phyloP scores from a whole-genome alignment of 2,329 filamentous ascomycete genomes.

The Penicillium sumatraense region DNA sequence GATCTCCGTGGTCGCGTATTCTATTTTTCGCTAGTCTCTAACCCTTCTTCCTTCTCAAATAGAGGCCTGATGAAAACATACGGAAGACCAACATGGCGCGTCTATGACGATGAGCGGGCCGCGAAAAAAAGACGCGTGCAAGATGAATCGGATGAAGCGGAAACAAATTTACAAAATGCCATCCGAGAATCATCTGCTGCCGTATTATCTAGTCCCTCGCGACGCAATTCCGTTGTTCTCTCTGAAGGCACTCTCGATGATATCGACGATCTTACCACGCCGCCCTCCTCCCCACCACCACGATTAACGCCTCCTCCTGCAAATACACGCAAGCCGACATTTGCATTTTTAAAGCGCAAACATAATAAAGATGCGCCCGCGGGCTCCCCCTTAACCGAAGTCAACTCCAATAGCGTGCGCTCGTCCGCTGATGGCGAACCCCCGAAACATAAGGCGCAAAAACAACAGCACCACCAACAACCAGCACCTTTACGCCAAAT shows the following conservation, averaged over 20 bases:
- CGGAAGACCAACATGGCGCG: slow-evolving; percentile 52
- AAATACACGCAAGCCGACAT: slow-evolving; percentile 54
- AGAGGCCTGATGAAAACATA: slow-evolving; percentile 57
- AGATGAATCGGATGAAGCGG: slow-evolving; percentile 47
- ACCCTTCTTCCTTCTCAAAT: slow-evolving; percentile 7
- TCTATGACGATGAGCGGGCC: slow-evolving; percentile 51
- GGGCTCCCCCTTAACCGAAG: slow-evolving; percentile 49
- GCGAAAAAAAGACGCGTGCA: slow-evolving; percentile 53
- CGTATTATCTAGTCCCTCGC: slow-evolving; percentile 51
- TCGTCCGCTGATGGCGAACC: slow-evolving; percentile 43
- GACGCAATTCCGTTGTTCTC: slow-evolving; percentile 50
- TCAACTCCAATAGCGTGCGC: slow-evolving; percentile 50
- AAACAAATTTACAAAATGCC: slow-evolving; percentile 52
- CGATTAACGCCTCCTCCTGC: slow-evolving; percentile 48
- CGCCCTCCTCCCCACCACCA: slow-evolving; percentile 58
- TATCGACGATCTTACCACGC: slow-evolving; percentile 49
- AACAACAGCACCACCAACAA: slow-evolving; percentile 32
- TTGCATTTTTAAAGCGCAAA: slow-evolving; percentile 56
- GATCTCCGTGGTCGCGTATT: background rate
- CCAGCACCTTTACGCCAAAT: slow-evolving; percentile 57
- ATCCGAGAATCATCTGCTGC: slow-evolving; percentile 54
- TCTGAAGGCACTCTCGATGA: slow-evolving; percentile 50
- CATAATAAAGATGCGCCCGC: slow-evolving; percentile 32
- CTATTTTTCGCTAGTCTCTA: background rate
- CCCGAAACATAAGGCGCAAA: slow-evolving; percentile 39